phyloP scores from a whole-genome alignment of 805 yeast species.

The Cyberlindnera japonica region DNA sequence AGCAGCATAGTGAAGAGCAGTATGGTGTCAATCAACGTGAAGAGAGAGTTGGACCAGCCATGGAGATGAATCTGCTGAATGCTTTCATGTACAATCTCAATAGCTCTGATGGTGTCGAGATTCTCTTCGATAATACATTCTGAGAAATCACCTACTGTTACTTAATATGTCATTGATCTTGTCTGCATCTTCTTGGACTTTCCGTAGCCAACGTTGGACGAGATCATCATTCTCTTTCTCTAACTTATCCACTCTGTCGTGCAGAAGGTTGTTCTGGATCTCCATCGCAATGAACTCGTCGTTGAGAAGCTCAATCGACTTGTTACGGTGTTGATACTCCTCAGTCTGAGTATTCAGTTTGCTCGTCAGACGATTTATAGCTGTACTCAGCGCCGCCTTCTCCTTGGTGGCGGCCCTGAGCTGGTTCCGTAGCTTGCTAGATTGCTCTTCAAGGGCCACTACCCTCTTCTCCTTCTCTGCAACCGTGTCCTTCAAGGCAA shows the following conservation, averaged over 20 bases:
- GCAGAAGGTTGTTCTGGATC: conserved; percentile 47
- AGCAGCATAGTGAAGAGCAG: too few species aligned
- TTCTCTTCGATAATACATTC: conserved; percentile 5
- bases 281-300: conserved; percentile 63
- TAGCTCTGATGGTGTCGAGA: background rate
- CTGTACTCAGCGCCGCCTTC: conserved; percentile 26
- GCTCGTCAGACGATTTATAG: conserved; percentile 26
- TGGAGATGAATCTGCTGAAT: conserved; percentile 3
- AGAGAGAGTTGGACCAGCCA: background rate
- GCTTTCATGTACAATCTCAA: conserved; percentile 3
- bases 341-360: conserved; percentile 28
- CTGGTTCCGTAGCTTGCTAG: conserved; percentile 21
- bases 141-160: conserved; percentile 1
- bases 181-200: conserved; percentile 58
- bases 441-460: conserved; percentile 5
- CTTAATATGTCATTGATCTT: conserved; percentile 37
- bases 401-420: conserved; percentile 24
- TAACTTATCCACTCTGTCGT: conserved; percentile 33
- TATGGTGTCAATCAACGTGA: too few species aligned
- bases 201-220: conserved; percentile 56
- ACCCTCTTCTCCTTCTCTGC: conserved; percentile 5
- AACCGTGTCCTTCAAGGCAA: background rate
- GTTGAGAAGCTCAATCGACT: conserved; percentile 54
- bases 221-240: conserved; percentile 47
- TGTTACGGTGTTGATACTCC: conserved; percentile 42